Conservation (phyloP, 495 filamentous ascomycete species). For the Hypoxylon fuscum region DNA sequence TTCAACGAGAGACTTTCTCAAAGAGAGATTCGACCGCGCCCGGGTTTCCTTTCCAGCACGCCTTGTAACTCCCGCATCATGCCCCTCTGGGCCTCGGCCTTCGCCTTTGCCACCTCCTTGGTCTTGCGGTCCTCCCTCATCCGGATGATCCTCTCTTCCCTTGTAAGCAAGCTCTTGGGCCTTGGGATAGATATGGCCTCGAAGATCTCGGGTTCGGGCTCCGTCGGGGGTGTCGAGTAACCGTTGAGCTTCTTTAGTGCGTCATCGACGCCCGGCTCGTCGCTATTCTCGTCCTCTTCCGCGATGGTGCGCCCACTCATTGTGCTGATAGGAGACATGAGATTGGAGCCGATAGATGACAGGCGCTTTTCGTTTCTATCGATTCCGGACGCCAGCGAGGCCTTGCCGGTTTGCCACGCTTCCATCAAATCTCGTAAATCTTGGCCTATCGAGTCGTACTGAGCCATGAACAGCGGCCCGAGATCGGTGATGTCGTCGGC, state of each 20-base stretch:
- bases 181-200: slow-evolving; percentile 86
- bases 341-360: slow-evolving; percentile 70
- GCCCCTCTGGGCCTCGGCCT: slow-evolving; percentile 78
- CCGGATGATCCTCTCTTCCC: slow-evolving; percentile 87
- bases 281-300: slow-evolving; percentile 75
- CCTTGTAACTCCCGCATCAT: slow-evolving; percentile 83
- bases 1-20: too few relatives aligned
- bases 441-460: slow-evolving; percentile 93
- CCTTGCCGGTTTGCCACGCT: slow-evolving; percentile 90
- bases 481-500: slow-evolving; percentile 77
- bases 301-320: slow-evolving; percentile 86
- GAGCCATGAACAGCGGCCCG: slow-evolving; percentile 77
- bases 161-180: slow-evolving; percentile 75
- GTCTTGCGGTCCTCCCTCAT: slow-evolving; percentile 86
- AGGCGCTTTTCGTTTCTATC: slow-evolving; percentile 75
- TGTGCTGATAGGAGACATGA: slow-evolving; percentile 80
- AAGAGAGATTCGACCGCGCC: slow-evolving; percentile 40
- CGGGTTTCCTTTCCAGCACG: slow-evolving; percentile 39
- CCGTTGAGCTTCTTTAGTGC: slow-evolving; percentile 81
- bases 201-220: slow-evolving; percentile 78
- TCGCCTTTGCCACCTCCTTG: slow-evolving; percentile 73
- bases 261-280: slow-evolving; percentile 55
- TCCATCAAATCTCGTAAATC: slow-evolving; percentile 85
- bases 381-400: slow-evolving; percentile 75
- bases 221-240: slow-evolving; percentile 56